Base-by-base conservation (phyloP, 2,329 filamentous ascomycete genomes). In the Phaeophleospora eucalypticola region DNA sequence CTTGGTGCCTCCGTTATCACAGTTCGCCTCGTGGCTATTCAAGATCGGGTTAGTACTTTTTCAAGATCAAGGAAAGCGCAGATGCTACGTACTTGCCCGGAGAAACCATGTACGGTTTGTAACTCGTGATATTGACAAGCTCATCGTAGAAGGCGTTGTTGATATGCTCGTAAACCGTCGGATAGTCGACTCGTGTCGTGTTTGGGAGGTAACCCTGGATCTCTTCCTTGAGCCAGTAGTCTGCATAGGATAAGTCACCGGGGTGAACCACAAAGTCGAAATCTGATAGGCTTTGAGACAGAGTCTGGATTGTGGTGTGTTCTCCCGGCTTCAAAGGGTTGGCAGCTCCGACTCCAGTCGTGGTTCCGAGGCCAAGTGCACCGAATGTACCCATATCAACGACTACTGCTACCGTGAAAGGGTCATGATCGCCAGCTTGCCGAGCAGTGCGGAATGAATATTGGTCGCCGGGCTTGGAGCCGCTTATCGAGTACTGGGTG, bases 221-320 rank as follows among this genome's bases (percentile, higher is more conserved):
- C 37, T 71, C 66, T 1, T 68, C 50, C 18, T 68, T 72, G 4
- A 74, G 61, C 79, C 79, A 82, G 61, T 80, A 73, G 47, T 82
- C 80, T 2, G 79, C 79, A 53, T 82, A 83, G 0, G 65, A 78
- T 12, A 82, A 68, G 56, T 82, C 79, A 4, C 76, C 76, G 0
- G 74, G 73, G 41, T 58, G 56, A 19, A 49, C 12, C 16, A 58
- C 14, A 35, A 58, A 59, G 39, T 59, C 57, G 33, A 48, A 59
- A 7, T 40, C 39, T 15, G 37, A 7, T 12, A 46, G 38, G 12
- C 32, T 38, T 17, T 50, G 10, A 4, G 45, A 35, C 0, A 59
- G 33, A 24, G 47, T 45, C 15, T 69, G 70, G 48, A 82, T 82
- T 18, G 79, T 82, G 2, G 76, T 79, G 63, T 79, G 76, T 2